Percentiles rank a stretch among this genome's conserved stretches.
phyloP scores from a whole-genome alignment of 805 yeast species.

The Tetrapisispora namnaoensis region DNA sequence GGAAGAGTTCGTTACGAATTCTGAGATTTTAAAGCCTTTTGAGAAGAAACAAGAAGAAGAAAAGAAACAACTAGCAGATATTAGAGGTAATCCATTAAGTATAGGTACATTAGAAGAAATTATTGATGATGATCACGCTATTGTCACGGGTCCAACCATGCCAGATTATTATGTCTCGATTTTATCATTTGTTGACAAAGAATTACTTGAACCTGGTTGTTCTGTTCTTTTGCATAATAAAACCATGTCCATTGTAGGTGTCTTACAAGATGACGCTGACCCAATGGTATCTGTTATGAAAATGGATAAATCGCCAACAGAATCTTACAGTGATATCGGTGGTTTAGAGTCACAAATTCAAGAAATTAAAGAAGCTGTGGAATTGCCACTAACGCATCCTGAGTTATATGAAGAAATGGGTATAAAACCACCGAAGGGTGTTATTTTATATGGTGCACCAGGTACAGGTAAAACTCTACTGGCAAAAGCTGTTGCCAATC shows the following conservation, averaged over 20 bases:
- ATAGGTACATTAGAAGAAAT: slow-evolving; percentile 95
- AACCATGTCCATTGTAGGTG: slow-evolving; percentile 94
- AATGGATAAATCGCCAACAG: slow-evolving; percentile 94
- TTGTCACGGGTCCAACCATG: slow-evolving; percentile 90
- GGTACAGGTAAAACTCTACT: slow-evolving; percentile 95
- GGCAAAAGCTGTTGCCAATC: slow-evolving; percentile 97
- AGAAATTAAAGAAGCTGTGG: slow-evolving; percentile 96
- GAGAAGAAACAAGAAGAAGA: slow-evolving; percentile 96
- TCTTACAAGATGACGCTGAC: slow-evolving; percentile 94
- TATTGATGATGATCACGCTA: slow-evolving; percentile 97
- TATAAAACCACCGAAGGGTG: slow-evolving; percentile 97
- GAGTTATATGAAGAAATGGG: slow-evolving; percentile 98
- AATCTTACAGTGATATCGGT: slow-evolving; percentile 93
- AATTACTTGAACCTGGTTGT: slow-evolving; percentile 91
- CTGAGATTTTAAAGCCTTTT: slow-evolving; percentile 89
- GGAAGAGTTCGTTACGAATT: slow-evolving; percentile 91
- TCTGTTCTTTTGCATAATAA: slow-evolving; percentile 92
- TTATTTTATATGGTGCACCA: slow-evolving; percentile 92
- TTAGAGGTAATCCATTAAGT: slow-evolving; percentile 93
- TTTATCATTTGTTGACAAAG: slow-evolving; percentile 93
- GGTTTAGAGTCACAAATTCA: slow-evolving; percentile 93
- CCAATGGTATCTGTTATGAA: slow-evolving; percentile 98
- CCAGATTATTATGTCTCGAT: slow-evolving; percentile 96
- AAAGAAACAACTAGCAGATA: slow-evolving; percentile 86
- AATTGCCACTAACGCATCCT: slow-evolving; percentile 91